Evolutionary conservation across 176 grass and related monocot genomes (phyloP).

Genomic region (Oryza meridionalis): DNA sequence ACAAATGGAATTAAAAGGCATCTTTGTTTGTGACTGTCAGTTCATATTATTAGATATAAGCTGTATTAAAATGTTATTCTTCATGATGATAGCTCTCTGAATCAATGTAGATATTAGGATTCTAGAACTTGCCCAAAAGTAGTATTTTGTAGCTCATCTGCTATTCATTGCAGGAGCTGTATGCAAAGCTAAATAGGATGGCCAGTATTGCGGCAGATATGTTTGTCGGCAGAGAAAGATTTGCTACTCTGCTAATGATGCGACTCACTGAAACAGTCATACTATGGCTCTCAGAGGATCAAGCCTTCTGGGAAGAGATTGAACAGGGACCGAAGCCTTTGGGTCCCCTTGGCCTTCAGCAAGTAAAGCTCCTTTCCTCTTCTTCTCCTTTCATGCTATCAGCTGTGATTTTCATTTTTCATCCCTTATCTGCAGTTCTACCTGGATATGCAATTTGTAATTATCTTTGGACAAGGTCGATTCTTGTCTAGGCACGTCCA

Average conservation of each 20-base stretch:
- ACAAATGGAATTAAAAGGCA: not conserved
- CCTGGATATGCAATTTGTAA: slow-evolving; percentile 97
- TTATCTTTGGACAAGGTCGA: slow-evolving; percentile 86
- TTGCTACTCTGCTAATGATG: slow-evolving; percentile 83
- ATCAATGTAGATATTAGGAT: not conserved
- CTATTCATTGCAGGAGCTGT: slow-evolving; percentile 66
- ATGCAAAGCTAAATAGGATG: slow-evolving; percentile 79
- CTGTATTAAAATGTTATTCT: slow-evolving; percentile 3
- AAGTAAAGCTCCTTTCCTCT: slow-evolving; percentile 49
- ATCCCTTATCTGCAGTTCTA: slow-evolving; percentile 70
- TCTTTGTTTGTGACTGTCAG: not conserved
- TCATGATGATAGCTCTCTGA: not conserved
- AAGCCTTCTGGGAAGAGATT: slow-evolving; percentile 91
- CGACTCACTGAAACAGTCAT: slow-evolving; percentile 85
- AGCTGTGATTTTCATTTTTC: slow-evolving; percentile 30
- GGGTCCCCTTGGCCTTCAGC: slow-evolving; percentile 74
- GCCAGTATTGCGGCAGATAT: slow-evolving; percentile 75
- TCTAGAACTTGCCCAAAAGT: not conserved
- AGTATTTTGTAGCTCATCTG: slow-evolving; percentile 8
- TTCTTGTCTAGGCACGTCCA: slow-evolving; percentile 93
- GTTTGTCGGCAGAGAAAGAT: slow-evolving; percentile 91
- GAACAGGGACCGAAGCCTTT: slow-evolving; percentile 66
- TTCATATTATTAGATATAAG: slow-evolving; percentile 17
- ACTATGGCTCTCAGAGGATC: slow-evolving; percentile 84
- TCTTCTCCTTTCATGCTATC: slow-evolving; percentile 23